Base-by-base conservation (phyloP, 179 eudicot genomes). In the Nepenthes alata region DNA sequence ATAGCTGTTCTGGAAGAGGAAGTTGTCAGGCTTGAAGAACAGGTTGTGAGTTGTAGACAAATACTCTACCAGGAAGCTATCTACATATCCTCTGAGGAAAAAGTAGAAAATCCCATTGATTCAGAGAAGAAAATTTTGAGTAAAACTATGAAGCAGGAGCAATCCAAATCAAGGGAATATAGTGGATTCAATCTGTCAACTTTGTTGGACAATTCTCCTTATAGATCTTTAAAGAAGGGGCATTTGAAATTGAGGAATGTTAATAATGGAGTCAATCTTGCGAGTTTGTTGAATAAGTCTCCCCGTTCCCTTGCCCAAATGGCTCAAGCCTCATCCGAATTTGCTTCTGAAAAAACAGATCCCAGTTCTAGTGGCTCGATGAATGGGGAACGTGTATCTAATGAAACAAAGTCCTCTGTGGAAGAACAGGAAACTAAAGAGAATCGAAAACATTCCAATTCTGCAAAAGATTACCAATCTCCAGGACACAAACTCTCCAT, bases 11-110 rank as follows among this genome's bases (percentile, higher is more conserved):
- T 78, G 37, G 82, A 78, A 60, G 82, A 78, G 60, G 82, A 72
- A 70, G 79, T 78, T 54, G 74, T 73, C 39, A 61, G 79, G 50
- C 79, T 75, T 0, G 79, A 78, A 48, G 79, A 75, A 52, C 79
- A 78, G 51, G 77, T 75, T 47, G 77, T 78, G 63, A 67, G 44
- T 48, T 78, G 50, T 62, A 69, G 77, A n/a, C 66, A 78, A 59
- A 67, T 50, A 35, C 64, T 78, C 11, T 78, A 78, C 59, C 74
- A 72, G 63, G 82, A 78, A 72, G 82, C 82, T 1, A 70, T 72
- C 51, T 72, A 66, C 67, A 75, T 78, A 48, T 78, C 72, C 67
- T 75, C 82, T 39, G 72, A 75, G 70, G 63, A 71, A 65, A 78
- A 75, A 36, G 34, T 72, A 48, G 77, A 78, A 16, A 66, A 60